Percentiles rank a stretch among this genome's conserved stretches.
phyloP scores from a whole-genome alignment of 805 yeast genomes.

The Starmerella potacharoeniae region DNA sequence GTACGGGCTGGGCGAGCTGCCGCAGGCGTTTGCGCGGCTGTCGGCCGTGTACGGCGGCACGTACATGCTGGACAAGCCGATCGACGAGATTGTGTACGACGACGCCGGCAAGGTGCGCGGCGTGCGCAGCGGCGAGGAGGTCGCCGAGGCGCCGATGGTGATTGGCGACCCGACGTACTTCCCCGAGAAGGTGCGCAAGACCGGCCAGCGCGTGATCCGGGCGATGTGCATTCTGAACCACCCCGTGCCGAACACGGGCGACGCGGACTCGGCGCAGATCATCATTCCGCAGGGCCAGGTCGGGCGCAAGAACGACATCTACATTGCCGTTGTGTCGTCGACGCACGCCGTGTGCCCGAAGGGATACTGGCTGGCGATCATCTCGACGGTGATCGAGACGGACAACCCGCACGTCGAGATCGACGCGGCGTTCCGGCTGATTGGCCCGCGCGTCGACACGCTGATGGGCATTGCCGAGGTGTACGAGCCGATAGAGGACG shows the following conservation, averaged over 20 bases:
- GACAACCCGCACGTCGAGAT: constrained; percentile 83
- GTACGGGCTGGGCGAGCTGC: constrained; percentile 93
- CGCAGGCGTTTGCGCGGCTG: constrained; percentile 97
- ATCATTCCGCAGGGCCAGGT: constrained; percentile 95
- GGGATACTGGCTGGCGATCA: constrained; percentile 84
- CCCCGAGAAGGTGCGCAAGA: constrained; percentile 65
- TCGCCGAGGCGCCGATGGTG: constrained; percentile 82
- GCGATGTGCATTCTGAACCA: constrained; percentile 85
- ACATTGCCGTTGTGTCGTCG: constrained; percentile 79
- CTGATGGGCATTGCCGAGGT: constrained; percentile 90
- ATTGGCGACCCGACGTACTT: constrained; percentile 97
- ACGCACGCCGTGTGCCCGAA: constrained; percentile 83
- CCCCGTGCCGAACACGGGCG: constrained; percentile 70
- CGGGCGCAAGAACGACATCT: constrained; percentile 84
- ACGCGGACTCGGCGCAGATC: constrained; percentile 82
- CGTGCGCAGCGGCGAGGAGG: constrained; percentile 82
- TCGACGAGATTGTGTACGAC: constrained; percentile 73
- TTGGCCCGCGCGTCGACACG: constrained; percentile 68
- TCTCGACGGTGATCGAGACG: constrained; percentile 89
- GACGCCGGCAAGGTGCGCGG: constrained; percentile 66
- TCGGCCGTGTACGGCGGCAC: constrained; percentile 98
- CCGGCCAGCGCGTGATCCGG: constrained; percentile 65
- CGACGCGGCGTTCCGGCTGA: constrained; percentile 83
- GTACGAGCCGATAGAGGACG: constrained; percentile 78
- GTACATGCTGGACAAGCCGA: constrained; percentile 92